Base-by-base conservation (phyloP, 495 filamentous ascomycete genomes). In the Aspergillus wentii region DNA sequence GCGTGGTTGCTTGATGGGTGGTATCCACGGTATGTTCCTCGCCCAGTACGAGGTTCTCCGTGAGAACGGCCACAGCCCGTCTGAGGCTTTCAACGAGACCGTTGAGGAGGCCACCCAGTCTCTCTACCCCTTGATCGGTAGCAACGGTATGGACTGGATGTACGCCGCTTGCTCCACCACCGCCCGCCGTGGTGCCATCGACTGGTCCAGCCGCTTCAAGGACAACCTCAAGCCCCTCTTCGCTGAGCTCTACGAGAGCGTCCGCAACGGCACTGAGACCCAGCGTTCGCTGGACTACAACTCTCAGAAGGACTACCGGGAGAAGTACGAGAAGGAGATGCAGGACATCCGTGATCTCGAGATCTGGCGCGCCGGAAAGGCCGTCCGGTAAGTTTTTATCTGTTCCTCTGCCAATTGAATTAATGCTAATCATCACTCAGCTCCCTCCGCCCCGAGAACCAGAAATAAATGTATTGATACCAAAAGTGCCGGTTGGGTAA, bases 1-100 rank as follows among this genome's bases (percentile, higher is more conserved):
- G 83, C 90, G 92, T 72, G 92, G 94, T 62, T 98, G 94, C 78
- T 75, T 98, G 52, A 98, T 97, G 94, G 94, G 92, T 54, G 92
- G 94, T 69, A 98, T 98, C 71, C 94, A 98, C 79, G 92, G 92
- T 70, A 97, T 98, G 92, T 98, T 98, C 85, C 87, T 98, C 51
- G 92, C 92, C 43, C 92, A 98, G 78, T 97, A 98, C 77, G 94
- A 98, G 79, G 92, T 97, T 55, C 90, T 98, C 65, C 92, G 92
- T 60, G 92, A 98, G 80, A 79, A 84, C 49, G 92, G 92, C 67
- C 92, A 98, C 81, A 82, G 75, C 75, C 92, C 92, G 58, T 90
- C 84, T 57, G 94, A 98, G 75, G 92, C 92, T 44, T 97, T 98
- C 85, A 97, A 98, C 78, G 92, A 97, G 87, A 96, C 92, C 48